Conservation (phyloP, 345 rosid species). For the Diplotaxis tenuifolia region DNA sequence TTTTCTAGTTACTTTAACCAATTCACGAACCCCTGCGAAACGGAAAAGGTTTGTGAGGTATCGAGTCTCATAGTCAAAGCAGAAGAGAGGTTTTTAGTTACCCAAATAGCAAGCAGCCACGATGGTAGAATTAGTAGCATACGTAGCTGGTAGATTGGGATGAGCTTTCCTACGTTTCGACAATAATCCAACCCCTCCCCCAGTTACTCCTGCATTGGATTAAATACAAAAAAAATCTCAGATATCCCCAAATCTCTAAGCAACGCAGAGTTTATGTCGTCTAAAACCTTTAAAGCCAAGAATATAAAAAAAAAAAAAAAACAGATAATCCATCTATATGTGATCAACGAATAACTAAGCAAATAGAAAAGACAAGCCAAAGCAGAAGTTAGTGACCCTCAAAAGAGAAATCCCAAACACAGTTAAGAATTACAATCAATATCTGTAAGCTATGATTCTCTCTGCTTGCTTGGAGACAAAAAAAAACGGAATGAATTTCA, state of each 20-base stretch:
- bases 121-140: constrained; percentile 65
- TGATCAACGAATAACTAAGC: not conserved
- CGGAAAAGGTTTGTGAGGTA: not conserved
- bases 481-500: not conserved
- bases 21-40: constrained; percentile 69
- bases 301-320: not conserved
- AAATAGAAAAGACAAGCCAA: not conserved
- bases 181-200: constrained; percentile 65
- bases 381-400: not conserved
- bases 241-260: not conserved
- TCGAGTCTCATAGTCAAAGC: not conserved
- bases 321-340: not conserved
- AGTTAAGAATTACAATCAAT: not conserved
- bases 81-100: constrained; percentile 16
- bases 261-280: not conserved
- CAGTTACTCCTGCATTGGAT: constrained; percentile 48
- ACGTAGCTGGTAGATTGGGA: constrained; percentile 58
- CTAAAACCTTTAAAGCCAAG: not conserved
- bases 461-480: not conserved
- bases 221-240: constrained; percentile 3
- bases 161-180: constrained; percentile 60
- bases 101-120: constrained; percentile 77
- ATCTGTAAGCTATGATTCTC: not conserved
- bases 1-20: constrained; percentile 58
- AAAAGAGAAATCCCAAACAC: not conserved